Evolutionary conservation across 1,284 basidiomycete genomes (phyloP).

Genomic region (Irpex sp.): DNA sequence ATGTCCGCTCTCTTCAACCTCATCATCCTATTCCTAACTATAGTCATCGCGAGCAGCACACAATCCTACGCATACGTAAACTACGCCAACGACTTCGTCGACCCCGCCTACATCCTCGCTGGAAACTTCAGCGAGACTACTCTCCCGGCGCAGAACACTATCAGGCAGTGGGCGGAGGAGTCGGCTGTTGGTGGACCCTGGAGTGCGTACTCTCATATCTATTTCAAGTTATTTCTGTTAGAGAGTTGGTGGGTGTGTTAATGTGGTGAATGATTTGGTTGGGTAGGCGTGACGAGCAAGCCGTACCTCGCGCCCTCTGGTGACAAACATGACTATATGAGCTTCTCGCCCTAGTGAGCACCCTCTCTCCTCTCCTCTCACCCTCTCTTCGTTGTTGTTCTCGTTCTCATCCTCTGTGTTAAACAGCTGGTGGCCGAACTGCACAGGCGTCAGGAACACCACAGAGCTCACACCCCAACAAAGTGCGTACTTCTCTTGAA

Average conservation of each 20-base stretch:
- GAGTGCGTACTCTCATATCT: conserved; percentile 32
- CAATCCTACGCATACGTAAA: conserved; percentile 22
- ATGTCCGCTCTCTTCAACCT: conserved; percentile 2
- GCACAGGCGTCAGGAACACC: conserved; percentile 33
- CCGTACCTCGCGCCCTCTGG: conserved; percentile 35
- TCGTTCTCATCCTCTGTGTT: no score
- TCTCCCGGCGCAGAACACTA: conserved; percentile 34
- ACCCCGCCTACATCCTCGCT: conserved; percentile 40
- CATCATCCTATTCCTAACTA: background rate
- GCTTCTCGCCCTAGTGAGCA: conserved; percentile 52
- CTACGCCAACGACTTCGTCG: conserved; percentile 48
- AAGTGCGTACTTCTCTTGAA: conserved; percentile 27
- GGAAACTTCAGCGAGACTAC: conserved; percentile 32
- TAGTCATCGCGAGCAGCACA: no score
- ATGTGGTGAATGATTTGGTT: background rate
- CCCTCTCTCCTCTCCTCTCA: background rate
- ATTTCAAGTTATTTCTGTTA: no score
- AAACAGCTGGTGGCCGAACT: conserved; percentile 46
- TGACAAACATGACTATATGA: conserved; percentile 45
- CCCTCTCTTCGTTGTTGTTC: no score
- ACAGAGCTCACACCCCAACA: conserved; percentile 41
- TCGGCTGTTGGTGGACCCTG: conserved; percentile 42
- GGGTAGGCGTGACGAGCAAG: conserved; percentile 35
- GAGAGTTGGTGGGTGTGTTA: no score
- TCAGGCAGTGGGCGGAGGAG: conserved; percentile 38